Percentiles rank a stretch among this genome's conserved stretches.
Evolutionary conservation across 495 filamentous ascomycete species (phyloP).

Genomic region (Penicillium bovifimosum): DNA sequence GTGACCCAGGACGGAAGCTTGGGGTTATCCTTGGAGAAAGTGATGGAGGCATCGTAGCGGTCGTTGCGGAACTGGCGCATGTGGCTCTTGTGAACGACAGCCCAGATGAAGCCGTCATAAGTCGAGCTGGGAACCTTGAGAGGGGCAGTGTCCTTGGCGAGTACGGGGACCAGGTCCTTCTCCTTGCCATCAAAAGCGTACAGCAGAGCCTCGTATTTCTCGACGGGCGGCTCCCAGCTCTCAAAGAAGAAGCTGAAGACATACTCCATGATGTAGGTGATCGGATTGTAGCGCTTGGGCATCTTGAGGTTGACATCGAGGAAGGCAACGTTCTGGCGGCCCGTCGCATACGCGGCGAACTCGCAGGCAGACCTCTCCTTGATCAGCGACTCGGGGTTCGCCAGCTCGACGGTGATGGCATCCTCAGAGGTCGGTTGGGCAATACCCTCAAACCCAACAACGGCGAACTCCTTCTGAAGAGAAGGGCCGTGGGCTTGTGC

Average conservation of each 20-base stretch:
- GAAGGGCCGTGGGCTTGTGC: conserved; percentile 64
- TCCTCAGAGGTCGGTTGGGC: conserved; percentile 37
- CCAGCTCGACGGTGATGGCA: conserved; percentile 35
- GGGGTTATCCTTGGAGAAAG: conserved; percentile 80
- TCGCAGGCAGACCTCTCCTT: conserved; percentile 81
- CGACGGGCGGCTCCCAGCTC: conserved; percentile 58
- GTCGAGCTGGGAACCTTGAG: conserved; percentile 60
- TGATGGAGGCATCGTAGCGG: conserved; percentile 90
- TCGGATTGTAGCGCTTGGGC: conserved; percentile 84
- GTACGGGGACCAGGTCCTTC: conserved; percentile 62
- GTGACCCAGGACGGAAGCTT: conserved; percentile 91
- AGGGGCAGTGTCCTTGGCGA: conserved; percentile 40
- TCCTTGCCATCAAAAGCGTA: conserved; percentile 94
- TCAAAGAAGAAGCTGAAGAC: conserved; percentile 74
- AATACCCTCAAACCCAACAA: conserved; percentile 69
- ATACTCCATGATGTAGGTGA: conserved; percentile 63
- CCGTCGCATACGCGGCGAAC: conserved; percentile 86
- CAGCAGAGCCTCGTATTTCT: conserved; percentile 65
- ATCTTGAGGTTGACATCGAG: conserved; percentile 78
- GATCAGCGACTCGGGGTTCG: conserved; percentile 55
- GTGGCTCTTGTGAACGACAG: conserved; percentile 86
- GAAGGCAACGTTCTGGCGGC: conserved; percentile 88
- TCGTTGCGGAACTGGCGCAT: conserved; percentile 90
- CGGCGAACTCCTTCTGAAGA: conserved; percentile 76
- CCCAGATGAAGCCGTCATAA: conserved; percentile 92